Base-by-base conservation (phyloP, 2,329 filamentous ascomycete genomes). In the Colletotrichum sp. region DNA sequence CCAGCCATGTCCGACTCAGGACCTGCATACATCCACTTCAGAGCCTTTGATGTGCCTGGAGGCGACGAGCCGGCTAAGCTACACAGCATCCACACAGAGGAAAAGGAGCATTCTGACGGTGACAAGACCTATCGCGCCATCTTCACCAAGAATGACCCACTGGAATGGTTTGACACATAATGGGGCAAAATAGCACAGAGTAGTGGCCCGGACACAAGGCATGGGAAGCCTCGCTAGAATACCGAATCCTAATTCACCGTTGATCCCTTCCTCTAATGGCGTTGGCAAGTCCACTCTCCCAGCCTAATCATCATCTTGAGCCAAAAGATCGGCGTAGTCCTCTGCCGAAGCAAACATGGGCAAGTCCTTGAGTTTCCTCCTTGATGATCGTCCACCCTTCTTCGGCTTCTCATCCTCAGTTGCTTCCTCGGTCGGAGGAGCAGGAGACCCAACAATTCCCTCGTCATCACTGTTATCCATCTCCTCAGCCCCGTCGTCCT, bases 331-430 rank as follows among this genome's bases (percentile, higher is more conserved):
- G 18, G 96, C 96, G 84, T 99, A 99, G 83, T 99, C 97, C 71
- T 99, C 97, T 36, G 91, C 94, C 36, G 95, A 98, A 24, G 98
- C 97, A 87, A 99, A 99, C 44, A 93, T 98, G 8, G 97, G 97
- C 80, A 99, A 88, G 78, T 92, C 92, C 90, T 96, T 98, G 84
- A 99, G 89, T 87, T 95, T 95, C 90, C 93, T 95, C 87, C 91
- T 93, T 87, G 94, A 95, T 83, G 92, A 90, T 90, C 78, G 83
- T 77, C 81, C 82, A n/a, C 83, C 83, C 79, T 88, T 87, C 79
- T 85, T 85, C 24, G 81, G 81, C 66, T 86, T 84, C 60, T 81
- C 81, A 30, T 82, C 86, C 65, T 84, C 84, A 69, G 82, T 77
- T 76, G 81, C 8, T 15, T 39, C 22, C 5, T 15, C 44, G 6